These are phyloP conservation scores for Punica granatum DNA, from an alignment of 345 rosid species.

Conservation along the genomic window DNA sequence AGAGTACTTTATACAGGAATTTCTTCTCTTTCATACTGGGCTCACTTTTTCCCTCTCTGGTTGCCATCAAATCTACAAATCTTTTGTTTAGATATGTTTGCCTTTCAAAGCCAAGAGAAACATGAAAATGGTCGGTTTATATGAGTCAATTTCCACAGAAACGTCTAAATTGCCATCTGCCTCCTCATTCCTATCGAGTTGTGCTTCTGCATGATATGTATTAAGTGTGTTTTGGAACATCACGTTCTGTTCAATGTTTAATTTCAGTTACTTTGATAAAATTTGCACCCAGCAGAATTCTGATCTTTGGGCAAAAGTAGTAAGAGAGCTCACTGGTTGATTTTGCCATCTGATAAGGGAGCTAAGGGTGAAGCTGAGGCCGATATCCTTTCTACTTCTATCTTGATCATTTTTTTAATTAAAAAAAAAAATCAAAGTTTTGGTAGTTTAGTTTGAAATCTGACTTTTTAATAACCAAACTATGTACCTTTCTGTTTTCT, in stretches of 20 bases:
- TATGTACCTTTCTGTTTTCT: neutral
- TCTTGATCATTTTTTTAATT: neutral
- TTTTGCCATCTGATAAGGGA: neutral
- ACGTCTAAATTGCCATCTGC: neutral
- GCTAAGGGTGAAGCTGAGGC: neutral
- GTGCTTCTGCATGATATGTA: neutral
- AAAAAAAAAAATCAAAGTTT: neutral
- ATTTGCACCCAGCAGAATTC: neutral
- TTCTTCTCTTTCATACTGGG: neutral
- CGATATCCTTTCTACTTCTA: neutral
- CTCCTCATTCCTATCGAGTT: neutral
- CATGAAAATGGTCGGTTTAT: neutral
- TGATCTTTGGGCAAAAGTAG: neutral
- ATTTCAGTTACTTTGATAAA: neutral
- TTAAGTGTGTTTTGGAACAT: neutral
- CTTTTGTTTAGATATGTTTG: neutral
- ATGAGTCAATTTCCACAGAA: neutral
- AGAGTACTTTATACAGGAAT: conserved; percentile 36
- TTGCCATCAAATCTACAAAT: neutral
- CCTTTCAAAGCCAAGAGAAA: neutral
- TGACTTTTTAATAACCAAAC: neutral
- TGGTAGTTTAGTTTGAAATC: neutral
- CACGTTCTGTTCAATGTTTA: neutral
- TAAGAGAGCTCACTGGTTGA: neutral
- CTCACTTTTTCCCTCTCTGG: conserved; percentile 1